Evolutionary conservation across 2,329 filamentous ascomycete genomes (phyloP).

Genomic region (Clonostachys chloroleuca): DNA sequence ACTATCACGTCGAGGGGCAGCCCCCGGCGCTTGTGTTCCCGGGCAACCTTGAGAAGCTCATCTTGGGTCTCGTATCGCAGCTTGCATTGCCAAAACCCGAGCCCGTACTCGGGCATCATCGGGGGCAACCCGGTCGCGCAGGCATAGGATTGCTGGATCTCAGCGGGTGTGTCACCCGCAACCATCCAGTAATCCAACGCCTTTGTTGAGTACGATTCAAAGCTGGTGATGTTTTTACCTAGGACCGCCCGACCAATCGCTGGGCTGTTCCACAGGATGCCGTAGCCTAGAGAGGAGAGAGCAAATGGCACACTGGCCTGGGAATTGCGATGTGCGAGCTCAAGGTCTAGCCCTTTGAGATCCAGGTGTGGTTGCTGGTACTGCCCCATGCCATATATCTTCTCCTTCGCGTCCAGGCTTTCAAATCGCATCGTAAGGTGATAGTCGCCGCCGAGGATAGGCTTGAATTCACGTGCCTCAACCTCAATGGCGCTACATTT

Average conservation of each 20-base stretch:
- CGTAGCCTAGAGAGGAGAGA: constrained; percentile 55
- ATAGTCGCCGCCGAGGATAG: constrained; percentile 43
- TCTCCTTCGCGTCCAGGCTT: constrained; percentile 46
- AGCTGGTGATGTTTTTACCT: constrained; percentile 56
- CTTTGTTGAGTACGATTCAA: constrained; percentile 54
- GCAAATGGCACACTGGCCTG: constrained; percentile 62
- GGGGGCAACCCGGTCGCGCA: constrained; percentile 53
- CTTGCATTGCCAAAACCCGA: constrained; percentile 68
- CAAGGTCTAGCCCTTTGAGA: constrained; percentile 57
- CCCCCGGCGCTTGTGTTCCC: constrained; percentile 50
- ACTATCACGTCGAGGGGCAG: constrained; percentile 62
- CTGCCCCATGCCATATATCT: constrained; percentile 64
- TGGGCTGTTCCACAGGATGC: constrained; percentile 64
- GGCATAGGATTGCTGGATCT: constrained; percentile 53
- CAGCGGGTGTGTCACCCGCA: constrained; percentile 46
- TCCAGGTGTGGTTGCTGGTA: constrained; percentile 62
- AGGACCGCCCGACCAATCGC: constrained; percentile 55
- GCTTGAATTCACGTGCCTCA: constrained; percentile 54
- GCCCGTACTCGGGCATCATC: constrained; percentile 64
- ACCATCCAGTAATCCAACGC: constrained; percentile 62
- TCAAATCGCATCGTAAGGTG: constrained; percentile 56
- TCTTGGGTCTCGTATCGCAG: constrained; percentile 62
- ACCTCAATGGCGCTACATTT: constrained; percentile 54
- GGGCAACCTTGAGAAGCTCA: constrained; percentile 53
- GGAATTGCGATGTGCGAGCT: constrained; percentile 62